Conservation (phyloP, 805 yeast genomes). For the Suhomyces canberraensis region DNA sequence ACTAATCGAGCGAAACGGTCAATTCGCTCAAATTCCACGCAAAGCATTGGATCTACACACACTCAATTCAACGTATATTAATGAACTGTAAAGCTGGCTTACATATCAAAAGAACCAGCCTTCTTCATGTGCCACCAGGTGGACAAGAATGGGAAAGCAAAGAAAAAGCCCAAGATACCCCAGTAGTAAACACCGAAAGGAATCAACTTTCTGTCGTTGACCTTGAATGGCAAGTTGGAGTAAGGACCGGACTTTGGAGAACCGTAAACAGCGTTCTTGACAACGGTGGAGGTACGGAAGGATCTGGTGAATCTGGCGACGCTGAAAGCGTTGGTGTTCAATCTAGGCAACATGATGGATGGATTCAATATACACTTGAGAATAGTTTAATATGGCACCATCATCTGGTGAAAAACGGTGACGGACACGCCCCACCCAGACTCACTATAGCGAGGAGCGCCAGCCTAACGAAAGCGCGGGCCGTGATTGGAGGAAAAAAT, state of each 20-base stretch:
- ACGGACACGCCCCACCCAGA: neutral
- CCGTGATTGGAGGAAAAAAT: slow-evolving; percentile 6
- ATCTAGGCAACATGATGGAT: slow-evolving; percentile 7
- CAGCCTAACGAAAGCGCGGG: slow-evolving; percentile 1
- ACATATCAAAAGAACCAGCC: slow-evolving; percentile 49
- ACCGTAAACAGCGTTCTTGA: slow-evolving; percentile 33
- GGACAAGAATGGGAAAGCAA: slow-evolving; percentile 69
- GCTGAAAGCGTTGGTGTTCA: slow-evolving; percentile 15
- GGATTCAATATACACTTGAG: slow-evolving; percentile 2
- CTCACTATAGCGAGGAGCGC: neutral
- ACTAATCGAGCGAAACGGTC: too few relatives aligned
- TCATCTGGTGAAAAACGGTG: neutral
- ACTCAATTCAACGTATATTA: too few relatives aligned
- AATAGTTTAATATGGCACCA: neutral
- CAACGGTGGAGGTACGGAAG: slow-evolving; percentile 46
- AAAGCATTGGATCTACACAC: too few relatives aligned
- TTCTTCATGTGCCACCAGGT: slow-evolving; percentile 82
- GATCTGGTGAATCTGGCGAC: slow-evolving; percentile 22
- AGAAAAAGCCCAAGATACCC: slow-evolving; percentile 55
- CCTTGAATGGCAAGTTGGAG: slow-evolving; percentile 91
- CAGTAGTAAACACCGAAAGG: slow-evolving; percentile 84
- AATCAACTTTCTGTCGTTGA: slow-evolving; percentile 78
- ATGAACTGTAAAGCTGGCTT: neutral
- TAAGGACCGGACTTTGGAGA: slow-evolving; percentile 63
- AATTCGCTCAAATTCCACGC: too few relatives aligned